Evolutionary conservation across 805 yeast species (phyloP).

Genomic region (Diddensiella santjacobensis): DNA sequence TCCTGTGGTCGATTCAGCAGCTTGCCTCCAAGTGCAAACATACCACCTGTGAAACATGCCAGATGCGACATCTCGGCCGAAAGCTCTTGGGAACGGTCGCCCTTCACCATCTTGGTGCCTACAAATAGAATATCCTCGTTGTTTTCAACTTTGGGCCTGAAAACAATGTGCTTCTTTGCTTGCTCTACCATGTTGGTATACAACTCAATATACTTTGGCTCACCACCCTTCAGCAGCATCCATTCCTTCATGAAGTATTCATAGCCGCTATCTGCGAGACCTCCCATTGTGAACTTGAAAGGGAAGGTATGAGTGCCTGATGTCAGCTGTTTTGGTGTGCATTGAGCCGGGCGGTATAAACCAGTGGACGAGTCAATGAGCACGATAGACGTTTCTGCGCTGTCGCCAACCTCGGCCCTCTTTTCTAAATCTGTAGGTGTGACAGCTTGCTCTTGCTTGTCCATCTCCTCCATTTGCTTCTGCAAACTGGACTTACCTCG

Average conservation of each 20-base stretch:
- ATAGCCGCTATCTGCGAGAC: conserved; percentile 44
- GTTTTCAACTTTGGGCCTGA: conserved; percentile 43
- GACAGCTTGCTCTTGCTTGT: background rate
- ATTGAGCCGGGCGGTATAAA: background rate
- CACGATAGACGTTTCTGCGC: background rate
- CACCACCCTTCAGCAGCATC: conserved; percentile 39
- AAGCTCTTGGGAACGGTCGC: conserved; percentile 16
- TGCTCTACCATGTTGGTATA: conserved; percentile 34
- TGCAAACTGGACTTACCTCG: background rate
- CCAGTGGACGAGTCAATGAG: background rate
- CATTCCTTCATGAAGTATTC: conserved; percentile 49
- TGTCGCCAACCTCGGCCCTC: background rate
- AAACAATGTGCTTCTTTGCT: conserved; percentile 41
- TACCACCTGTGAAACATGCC: conserved; percentile 53
- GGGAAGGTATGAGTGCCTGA: background rate
- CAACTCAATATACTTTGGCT: conserved; percentile 35
- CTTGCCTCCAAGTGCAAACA: conserved; percentile 47
- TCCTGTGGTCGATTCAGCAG: conserved; percentile 39
- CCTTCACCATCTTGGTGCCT: conserved; percentile 23
- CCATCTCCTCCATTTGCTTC: background rate
- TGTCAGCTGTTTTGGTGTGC: background rate
- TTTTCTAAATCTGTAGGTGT: background rate
- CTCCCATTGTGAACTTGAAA: conserved; percentile 37
- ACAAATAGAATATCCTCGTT: conserved; percentile 37
- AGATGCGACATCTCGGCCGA: conserved; percentile 44